Evolutionary conservation across 139 green algal genomes (phyloP).

Genomic region (Chlamydomonas sp.): DNA sequence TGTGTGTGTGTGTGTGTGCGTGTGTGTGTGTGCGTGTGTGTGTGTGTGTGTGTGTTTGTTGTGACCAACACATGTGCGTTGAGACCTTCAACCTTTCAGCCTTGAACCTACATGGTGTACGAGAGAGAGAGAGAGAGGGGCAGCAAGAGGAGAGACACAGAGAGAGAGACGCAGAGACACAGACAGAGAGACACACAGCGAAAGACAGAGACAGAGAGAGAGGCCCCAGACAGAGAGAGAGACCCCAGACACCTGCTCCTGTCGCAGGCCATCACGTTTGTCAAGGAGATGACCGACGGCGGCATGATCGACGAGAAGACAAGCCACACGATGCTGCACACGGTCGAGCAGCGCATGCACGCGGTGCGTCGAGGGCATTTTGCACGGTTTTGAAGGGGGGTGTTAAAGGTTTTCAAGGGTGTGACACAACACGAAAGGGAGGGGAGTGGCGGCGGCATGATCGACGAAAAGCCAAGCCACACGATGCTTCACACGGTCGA

Average conservation of each 20-base stretch:
- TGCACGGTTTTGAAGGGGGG: no score
- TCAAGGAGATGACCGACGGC: slow-evolving; percentile 52
- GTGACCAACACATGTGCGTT: neutral
- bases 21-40: neutral
- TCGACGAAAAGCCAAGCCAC: slow-evolving; percentile 57
- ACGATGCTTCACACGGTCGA: slow-evolving; percentile 49
- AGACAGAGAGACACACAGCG: slow-evolving; percentile 2
- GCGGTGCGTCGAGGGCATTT: no score
- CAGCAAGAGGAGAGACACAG: neutral
- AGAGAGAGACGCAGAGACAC: neutral
- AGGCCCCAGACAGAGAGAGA: slow-evolving; percentile 72
- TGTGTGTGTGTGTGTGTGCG: neutral
- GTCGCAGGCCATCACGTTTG: slow-evolving; percentile 64
- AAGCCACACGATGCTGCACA: slow-evolving; percentile 45
- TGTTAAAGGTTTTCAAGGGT: no score
- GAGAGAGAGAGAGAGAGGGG: neutral
- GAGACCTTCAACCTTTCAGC: neutral
- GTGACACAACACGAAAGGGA: no score
- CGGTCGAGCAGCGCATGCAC: slow-evolving; percentile 48
- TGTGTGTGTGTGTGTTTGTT: no score
- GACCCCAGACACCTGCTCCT: slow-evolving; percentile 74
- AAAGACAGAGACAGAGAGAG: slow-evolving; percentile 12
- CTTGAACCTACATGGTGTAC: neutral
- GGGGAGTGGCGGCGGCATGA: slow-evolving; percentile 55
- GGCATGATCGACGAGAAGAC: slow-evolving; percentile 70